phyloP scores from a whole-genome alignment of 129 eudicot species.

The Helianthus tuberosus region DNA sequence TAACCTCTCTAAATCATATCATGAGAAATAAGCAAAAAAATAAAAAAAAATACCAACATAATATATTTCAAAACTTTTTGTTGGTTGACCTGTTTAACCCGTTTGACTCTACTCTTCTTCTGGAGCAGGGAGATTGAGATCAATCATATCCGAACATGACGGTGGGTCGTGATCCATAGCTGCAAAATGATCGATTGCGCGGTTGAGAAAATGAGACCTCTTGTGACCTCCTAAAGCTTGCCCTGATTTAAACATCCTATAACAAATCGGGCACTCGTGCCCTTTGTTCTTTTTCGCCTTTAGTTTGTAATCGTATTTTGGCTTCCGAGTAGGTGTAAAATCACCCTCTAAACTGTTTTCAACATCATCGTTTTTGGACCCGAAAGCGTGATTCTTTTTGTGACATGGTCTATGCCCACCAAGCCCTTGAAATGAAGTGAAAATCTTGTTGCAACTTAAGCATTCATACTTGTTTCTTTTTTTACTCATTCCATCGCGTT shows the following conservation, averaged over 20 bases:
- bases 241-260: conserved; percentile 70
- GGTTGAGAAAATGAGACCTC: conserved; percentile 75
- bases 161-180: conserved; percentile 31
- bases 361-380: conserved; percentile 19
- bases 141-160: conserved; percentile 46
- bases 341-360: conserved; percentile 48
- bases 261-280: conserved; percentile 78
- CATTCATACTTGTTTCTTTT: conserved; percentile 72
- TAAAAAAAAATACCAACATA: background rate
- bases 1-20: conserved; percentile 15
- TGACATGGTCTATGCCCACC: conserved; percentile 89
- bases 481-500: conserved; percentile 32
- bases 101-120: conserved; percentile 43
- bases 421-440: conserved; percentile 75
- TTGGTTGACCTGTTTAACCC: conserved; percentile 5
- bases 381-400: conserved; percentile 40
- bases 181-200: conserved; percentile 32
- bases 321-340: conserved; percentile 16
- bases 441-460: conserved; percentile 61
- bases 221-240: conserved; percentile 98
- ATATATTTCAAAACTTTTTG: background rate
- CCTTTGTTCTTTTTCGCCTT: conserved; percentile 67
- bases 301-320: conserved; percentile 34
- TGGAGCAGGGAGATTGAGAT: conserved; percentile 82
- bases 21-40: conserved; percentile 5